Conservation (phyloP, 441 rosid species). For the Geranium incanum region DNA sequence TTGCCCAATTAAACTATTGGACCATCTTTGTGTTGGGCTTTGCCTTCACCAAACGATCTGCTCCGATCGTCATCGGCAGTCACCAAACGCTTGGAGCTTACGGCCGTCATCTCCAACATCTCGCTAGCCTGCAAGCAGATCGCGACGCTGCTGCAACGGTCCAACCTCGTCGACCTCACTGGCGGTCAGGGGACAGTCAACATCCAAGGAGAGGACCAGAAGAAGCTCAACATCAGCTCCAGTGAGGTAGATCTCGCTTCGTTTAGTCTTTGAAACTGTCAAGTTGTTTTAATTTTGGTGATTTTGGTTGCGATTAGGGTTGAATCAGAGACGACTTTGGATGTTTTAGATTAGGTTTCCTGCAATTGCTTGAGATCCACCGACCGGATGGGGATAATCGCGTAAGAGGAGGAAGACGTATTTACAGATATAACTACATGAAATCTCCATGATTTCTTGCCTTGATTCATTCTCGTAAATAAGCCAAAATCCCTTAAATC, state of each 20-base stretch:
- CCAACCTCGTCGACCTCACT: slow-evolving; percentile 71
- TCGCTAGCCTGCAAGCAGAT: slow-evolving; percentile 94
- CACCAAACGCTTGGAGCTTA: slow-evolving; percentile 38
- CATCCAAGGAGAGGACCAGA: slow-evolving; percentile 92
- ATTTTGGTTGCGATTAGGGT: not conserved
- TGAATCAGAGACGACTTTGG: not conserved
- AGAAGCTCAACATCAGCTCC: slow-evolving; percentile 89
- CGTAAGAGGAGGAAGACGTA: slow-evolving; percentile 96
- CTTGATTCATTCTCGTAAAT: no score
- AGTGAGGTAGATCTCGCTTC: slow-evolving; percentile 55
- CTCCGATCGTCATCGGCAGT: no score
- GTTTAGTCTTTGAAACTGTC: no score
- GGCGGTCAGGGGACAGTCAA: slow-evolving; percentile 88
- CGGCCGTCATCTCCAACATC: slow-evolving; percentile 82
- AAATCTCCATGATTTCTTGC: no score
- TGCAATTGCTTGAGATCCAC: slow-evolving; percentile 85
- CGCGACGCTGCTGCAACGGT: slow-evolving; percentile 79
- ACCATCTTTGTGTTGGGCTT: no score
- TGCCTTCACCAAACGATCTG: no score
- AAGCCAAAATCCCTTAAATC: no score
- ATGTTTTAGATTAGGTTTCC: slow-evolving; percentile 46
- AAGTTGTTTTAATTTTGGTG: no score
- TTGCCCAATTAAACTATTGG: no score
- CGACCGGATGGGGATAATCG: slow-evolving; percentile 84
- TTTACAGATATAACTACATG: no score